Base-by-base conservation (phyloP, 345 rosid species). In the Pistacia integerrima region DNA sequence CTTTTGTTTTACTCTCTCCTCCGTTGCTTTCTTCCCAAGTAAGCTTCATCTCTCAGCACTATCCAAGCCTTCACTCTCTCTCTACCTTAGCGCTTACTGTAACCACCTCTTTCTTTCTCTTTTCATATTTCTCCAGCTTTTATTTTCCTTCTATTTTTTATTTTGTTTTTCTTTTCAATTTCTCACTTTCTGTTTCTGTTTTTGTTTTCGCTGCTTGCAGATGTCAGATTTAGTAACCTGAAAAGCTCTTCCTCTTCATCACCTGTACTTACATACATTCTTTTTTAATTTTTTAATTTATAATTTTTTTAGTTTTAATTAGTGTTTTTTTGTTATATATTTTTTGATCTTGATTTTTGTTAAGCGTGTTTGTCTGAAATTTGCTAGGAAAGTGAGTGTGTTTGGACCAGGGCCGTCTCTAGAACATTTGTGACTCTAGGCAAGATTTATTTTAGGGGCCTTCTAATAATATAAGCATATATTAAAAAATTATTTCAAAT, bases 21-120 rank as follows among this genome's bases (percentile, higher is more conserved):
- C 72, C 84, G 65, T 64, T 73, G 74, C 85, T 85, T 82, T 35
- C 85, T 86, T 84, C 78, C 84, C 64, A 85, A 85, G 90, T 81
- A 76, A 25, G 88, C 89, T 82, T 78, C 77, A 85, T 82, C 71
- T 60, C 77, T 76, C 67, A 72, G 70, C 79, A 25, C 33, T n/a
- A 60, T 38, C 2, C 4, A 12, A 20, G 33, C 28, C 38, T 17
- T n/a, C 54, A 55, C 25, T 44, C 22, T 51, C 77, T 75, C 54
- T 75, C 54, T 69, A 77, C 3, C 38, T 69, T 64, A 76, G 64
- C 76, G 76, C 59, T 79, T 25, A 30, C 4, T 41, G 57, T 54
- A 3, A 13, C 33, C 22, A 9, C 64, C 30, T 58, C 76, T 75
- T 65, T 35, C 61, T 35, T 8, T 22, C 14, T 61, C 44, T 36